These are phyloP conservation scores for Nymphaea colorata DNA, from an alignment of 164 flowering plant genomes.

Conservation along the genomic window DNA sequence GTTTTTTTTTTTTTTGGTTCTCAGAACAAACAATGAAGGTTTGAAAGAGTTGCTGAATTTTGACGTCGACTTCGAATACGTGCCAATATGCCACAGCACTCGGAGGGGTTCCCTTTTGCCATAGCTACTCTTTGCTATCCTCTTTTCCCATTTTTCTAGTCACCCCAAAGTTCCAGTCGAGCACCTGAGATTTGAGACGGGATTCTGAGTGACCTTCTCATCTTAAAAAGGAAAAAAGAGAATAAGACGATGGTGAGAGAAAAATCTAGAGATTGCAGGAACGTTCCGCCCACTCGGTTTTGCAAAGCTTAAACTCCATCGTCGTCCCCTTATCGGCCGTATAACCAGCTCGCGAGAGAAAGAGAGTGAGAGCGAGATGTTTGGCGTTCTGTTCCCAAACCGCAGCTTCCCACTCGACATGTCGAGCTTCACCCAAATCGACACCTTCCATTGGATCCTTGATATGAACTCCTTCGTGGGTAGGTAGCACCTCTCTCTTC, in stretches of 20 bases:
- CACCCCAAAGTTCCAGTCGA: no score
- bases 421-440: slow-evolving; percentile 87
- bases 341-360: neutral
- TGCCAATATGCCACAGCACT: no score
- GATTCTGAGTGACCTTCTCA: no score
- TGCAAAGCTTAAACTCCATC: neutral
- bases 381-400: slow-evolving; percentile 88
- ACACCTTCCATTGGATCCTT: slow-evolving; percentile 86
- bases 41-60: no score
- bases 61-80: no score
- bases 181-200: no score
- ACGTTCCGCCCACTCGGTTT: neutral
- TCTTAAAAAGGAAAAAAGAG: no score
- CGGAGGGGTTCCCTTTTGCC: no score
- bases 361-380: slow-evolving; percentile 25
- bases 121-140: no score
- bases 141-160: no score
- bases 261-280: neutral
- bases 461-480: slow-evolving; percentile 93
- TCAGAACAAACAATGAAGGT: no score
- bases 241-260: neutral
- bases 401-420: slow-evolving; percentile 92
- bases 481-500: slow-evolving; percentile 4
- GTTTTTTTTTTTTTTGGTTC: no score
- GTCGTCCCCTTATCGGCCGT: neutral